Evolutionary conservation across 306 rosid genomes (phyloP), one percentile per base, ranked within the genome.

Genomic region (Prunus kanzakura): DNA sequence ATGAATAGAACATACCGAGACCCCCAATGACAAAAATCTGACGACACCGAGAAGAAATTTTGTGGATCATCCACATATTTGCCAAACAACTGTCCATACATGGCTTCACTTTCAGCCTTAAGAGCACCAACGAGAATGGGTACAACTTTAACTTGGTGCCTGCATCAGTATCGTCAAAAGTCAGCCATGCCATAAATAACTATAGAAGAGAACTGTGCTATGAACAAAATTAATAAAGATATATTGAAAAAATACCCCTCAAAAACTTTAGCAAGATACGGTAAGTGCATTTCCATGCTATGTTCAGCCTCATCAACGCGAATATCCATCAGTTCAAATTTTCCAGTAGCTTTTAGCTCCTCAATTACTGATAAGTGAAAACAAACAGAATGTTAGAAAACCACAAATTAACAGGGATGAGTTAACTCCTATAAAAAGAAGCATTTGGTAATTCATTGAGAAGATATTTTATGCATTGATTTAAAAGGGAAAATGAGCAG

Each of bases 221-320:
- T 49, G 9, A 54, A 32, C 64, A 76, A 25, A 57, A 35, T 18
- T 56, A 56, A 56, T 6, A 63, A 14, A 63, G 30, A 16, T 13
- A 63, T 63, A 27, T 0, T 8, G 76, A 52, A 51, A 51, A 56
- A 43, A 72, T 89, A 96, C 99, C 99, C 99, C 74, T 96, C 91
- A 63, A 96, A 96, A 77, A 96, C 88, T 91, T 96, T 96, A 68
- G 91, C 98, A 78, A 96, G 91, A 88, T 93, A 96, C 25, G 99
- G 99, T 84, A 96, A 83, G 79, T 96, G 99, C 98, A 96, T 96
- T 87, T 96, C 99, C 99, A 96, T 93, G 90, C 99, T 96, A 78
- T 96, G 99, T 83, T 96, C 99, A 78, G 96, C 98, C 87, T 96
- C 99, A 79, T 96, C 99, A 63, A 88, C 75, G 11, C 64, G 87